Percentiles rank a stretch among this genome's conserved stretches.
These are phyloP conservation scores for Dendrothele bispora DNA, from an alignment of 768 basidiomycete genomes.

Conservation along the genomic window DNA sequence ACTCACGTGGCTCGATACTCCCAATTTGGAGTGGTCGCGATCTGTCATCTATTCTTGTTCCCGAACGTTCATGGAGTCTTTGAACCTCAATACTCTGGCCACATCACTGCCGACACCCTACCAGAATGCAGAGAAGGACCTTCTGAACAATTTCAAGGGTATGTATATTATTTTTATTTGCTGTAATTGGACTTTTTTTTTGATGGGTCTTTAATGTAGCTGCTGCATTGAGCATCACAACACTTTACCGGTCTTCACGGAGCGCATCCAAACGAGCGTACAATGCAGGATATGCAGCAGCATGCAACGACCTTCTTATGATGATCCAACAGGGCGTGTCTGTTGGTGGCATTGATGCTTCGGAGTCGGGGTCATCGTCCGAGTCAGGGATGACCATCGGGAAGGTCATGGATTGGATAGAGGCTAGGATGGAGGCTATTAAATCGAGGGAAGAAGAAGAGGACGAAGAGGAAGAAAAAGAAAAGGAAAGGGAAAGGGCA, in stretches of 20 bases:
- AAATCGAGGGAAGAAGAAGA: conserved; percentile 77
- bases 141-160: conserved; percentile 85
- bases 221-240: conserved; percentile 82
- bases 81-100: conserved; percentile 78
- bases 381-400: conserved; percentile 71
- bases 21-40: too few relatives aligned
- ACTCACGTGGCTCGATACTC: too few relatives aligned
- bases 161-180: conserved; percentile 20
- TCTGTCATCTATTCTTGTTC: too few relatives aligned
- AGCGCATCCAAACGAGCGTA: conserved; percentile 78
- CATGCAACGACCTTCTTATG: conserved; percentile 76
- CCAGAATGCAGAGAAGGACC: conserved; percentile 79
- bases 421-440: conserved; percentile 77
- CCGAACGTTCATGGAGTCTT: conserved; percentile 65
- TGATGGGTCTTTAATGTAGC: conserved; percentile 39
- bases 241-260: conserved; percentile 77
- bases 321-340: conserved; percentile 87
- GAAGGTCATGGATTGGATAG: conserved; percentile 82
- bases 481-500: conserved; percentile 49
- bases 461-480: conserved; percentile 76
- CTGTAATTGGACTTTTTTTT: conserved; percentile 9
- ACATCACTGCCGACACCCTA: conserved; percentile 70
- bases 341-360: conserved; percentile 44
- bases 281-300: conserved; percentile 77
- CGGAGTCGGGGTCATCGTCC: conserved; percentile 36